Evolutionary conservation across 2,329 filamentous ascomycete genomes (phyloP).

Genomic region (Chrysoporthe austroafricana): DNA sequence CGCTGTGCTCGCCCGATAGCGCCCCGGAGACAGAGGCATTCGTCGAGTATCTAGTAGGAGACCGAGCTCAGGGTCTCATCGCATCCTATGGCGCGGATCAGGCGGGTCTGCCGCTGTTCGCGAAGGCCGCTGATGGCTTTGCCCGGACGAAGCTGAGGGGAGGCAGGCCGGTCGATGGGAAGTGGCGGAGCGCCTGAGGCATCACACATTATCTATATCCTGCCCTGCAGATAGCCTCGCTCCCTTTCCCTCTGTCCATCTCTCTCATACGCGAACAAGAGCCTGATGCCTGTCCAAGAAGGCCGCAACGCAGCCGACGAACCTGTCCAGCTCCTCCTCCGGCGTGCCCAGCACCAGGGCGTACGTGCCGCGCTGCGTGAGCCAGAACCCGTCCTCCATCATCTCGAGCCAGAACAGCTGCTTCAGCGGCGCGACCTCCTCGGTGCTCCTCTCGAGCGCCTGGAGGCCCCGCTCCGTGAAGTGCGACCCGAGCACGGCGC

Average conservation of each 20-base stretch:
- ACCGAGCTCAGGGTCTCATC: constrained; percentile 12
- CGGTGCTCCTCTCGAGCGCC: constrained; percentile 22
- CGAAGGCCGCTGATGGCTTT: constrained; percentile 11
- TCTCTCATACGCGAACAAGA: constrained; percentile 5
- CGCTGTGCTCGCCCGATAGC: constrained; percentile 5
- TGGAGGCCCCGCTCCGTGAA: constrained; percentile 32
- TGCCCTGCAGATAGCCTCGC: too few relatives aligned
- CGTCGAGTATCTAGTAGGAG: constrained; percentile 15
- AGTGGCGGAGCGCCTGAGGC: background rate
- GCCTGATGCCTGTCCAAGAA: constrained; percentile 17
- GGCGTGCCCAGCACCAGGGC: constrained; percentile 33
- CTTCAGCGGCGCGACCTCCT: constrained; percentile 31
- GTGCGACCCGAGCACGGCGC: constrained; percentile 43
- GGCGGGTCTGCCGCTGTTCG: constrained; percentile 15
- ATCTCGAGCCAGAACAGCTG: constrained; percentile 34
- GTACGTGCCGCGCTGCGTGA: constrained; percentile 32
- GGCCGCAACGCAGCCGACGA: constrained; percentile 28
- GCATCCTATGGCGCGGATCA: constrained; percentile 8
- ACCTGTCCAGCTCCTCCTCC: constrained; percentile 31
- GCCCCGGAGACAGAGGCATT: constrained; percentile 11
- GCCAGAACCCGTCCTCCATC: constrained; percentile 34
- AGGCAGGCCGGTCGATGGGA: background rate
- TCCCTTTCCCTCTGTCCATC: background rate
- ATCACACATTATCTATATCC: background rate
- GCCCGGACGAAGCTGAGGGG: constrained; percentile 7